A percentile compares a stretch with the other conserved stretches of the same genome.
phyloP scores from a whole-genome alignment of 306 rosid genomes.

The Echinosophora koreensis region DNA sequence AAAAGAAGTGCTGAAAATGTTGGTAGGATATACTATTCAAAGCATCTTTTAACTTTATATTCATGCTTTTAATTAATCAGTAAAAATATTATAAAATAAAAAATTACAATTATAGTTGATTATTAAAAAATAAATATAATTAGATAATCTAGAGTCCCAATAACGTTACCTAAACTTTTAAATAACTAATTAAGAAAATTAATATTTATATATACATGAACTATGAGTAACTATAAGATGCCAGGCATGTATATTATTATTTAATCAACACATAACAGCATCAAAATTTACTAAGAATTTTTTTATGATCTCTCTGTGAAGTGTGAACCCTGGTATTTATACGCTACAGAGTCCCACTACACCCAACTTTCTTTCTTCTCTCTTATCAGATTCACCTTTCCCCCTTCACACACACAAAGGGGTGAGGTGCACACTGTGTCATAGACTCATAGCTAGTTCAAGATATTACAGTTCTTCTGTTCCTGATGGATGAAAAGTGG shows the following conservation, averaged over 20 bases:
- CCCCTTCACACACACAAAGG: conserved; percentile 20
- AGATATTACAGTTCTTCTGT: conserved; percentile 6
- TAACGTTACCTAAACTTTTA: neutral
- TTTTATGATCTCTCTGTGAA: conserved; percentile 32
- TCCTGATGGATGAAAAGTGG: conserved; percentile 83
- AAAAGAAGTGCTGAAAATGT: conserved; percentile 17
- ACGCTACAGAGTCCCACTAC: conserved; percentile 41
- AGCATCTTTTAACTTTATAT: neutral
- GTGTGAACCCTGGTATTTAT: conserved; percentile 36
- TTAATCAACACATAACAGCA: conserved; percentile 35
- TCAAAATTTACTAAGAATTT: conserved; percentile 29
- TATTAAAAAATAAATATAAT: too few relatives aligned
- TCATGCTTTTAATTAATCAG: too few relatives aligned
- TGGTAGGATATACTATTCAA: neutral
- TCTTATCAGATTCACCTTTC: conserved; percentile 30
- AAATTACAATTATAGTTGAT: too few relatives aligned
- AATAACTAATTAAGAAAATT: neutral
- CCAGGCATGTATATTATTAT: conserved; percentile 3
- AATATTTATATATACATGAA: neutral
- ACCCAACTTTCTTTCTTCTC: conserved; percentile 42
- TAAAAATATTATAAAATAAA: too few relatives aligned
- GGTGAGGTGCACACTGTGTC: neutral
- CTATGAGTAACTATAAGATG: neutral
- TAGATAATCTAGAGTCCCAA: too few relatives aligned
- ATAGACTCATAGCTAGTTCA: conserved; percentile 34